Evolutionary conservation across 2,329 filamentous ascomycete species (phyloP).

Genomic region (Neofusicoccum kwambonambiense): DNA sequence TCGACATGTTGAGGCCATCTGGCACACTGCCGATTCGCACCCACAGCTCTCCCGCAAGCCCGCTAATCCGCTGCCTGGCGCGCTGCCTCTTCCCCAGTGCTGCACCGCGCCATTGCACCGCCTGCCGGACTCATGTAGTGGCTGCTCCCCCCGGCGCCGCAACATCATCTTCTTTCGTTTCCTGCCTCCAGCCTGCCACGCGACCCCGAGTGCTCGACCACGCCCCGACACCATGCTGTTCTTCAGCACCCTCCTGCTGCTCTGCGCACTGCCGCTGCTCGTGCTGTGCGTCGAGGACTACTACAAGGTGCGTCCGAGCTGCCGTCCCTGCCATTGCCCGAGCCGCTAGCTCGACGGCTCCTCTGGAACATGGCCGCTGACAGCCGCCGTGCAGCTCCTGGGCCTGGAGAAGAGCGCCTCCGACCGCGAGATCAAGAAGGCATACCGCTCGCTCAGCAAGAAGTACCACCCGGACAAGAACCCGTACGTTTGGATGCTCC

Average conservation of each 20-base stretch:
- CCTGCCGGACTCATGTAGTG: conserved; percentile 11
- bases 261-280: conserved; percentile 45
- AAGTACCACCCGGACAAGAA: conserved; percentile 99
- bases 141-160: neutral
- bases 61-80: neutral
- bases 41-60: conserved; percentile 1
- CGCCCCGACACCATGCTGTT: conserved; percentile 12
- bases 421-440: conserved; percentile 87
- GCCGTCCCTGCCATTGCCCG: neutral
- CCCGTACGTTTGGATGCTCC: conserved; percentile 59
- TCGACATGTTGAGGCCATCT: conserved; percentile 12
- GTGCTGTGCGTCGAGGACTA: conserved; percentile 63
- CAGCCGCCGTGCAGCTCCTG: conserved; percentile 61
- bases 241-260: conserved; percentile 29
- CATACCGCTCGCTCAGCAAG: conserved; percentile 88
- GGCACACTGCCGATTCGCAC: conserved; percentile 5
- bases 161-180: neutral
- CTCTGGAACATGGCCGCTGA: conserved; percentile 3
- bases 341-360: neutral
- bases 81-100: neutral
- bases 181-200: too few relatives aligned
- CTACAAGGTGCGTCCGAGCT: conserved; percentile 62
- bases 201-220: neutral
- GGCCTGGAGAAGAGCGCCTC: conserved; percentile 75
- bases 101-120: neutral